These are phyloP conservation scores for Fagus crenata DNA, from an alignment of 306 rosid species.

Conservation along the genomic window DNA sequence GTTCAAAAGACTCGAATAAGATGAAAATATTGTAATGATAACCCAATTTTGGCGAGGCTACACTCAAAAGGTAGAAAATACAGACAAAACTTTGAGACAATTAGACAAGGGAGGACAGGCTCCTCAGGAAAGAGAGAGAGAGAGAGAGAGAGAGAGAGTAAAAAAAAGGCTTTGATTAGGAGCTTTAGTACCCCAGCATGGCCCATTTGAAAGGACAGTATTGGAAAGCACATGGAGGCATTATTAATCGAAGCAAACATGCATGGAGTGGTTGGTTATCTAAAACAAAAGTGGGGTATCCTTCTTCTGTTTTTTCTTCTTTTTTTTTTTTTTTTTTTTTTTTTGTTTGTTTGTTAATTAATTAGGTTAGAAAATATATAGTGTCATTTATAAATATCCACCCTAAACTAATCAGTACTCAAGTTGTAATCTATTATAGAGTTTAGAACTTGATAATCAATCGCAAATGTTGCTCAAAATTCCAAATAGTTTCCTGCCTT, in stretches of 20 bases:
- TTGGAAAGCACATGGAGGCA: slow-evolving; percentile 38
- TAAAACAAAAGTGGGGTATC: slow-evolving; percentile 22
- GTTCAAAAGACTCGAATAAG: not conserved
- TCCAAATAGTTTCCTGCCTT: too few relatives aligned
- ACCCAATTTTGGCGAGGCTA: not conserved
- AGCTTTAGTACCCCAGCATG: slow-evolving; percentile 9
- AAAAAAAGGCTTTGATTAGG: not conserved
- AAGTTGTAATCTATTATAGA: too few relatives aligned
- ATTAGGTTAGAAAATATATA: too few relatives aligned
- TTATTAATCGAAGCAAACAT: slow-evolving; percentile 15
- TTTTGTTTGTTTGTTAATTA: not conserved
- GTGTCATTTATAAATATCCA: too few relatives aligned
- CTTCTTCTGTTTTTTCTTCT: not conserved
- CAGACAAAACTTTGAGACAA: not conserved
- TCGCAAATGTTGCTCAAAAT: too few relatives aligned
- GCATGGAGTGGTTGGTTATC: slow-evolving; percentile 5
- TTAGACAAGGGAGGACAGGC: not conserved
- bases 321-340: too few relatives aligned
- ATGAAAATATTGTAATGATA: slow-evolving; percentile 1
- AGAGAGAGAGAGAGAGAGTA: not conserved
- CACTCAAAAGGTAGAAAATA: not conserved
- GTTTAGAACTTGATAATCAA: too few relatives aligned
- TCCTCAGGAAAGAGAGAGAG: not conserved
- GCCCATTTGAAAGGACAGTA: slow-evolving; percentile 22
- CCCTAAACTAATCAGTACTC: too few relatives aligned